Evolutionary conservation across 768 basidiomycete species (phyloP).

Genomic region (Cubamyces lactineus): DNA sequence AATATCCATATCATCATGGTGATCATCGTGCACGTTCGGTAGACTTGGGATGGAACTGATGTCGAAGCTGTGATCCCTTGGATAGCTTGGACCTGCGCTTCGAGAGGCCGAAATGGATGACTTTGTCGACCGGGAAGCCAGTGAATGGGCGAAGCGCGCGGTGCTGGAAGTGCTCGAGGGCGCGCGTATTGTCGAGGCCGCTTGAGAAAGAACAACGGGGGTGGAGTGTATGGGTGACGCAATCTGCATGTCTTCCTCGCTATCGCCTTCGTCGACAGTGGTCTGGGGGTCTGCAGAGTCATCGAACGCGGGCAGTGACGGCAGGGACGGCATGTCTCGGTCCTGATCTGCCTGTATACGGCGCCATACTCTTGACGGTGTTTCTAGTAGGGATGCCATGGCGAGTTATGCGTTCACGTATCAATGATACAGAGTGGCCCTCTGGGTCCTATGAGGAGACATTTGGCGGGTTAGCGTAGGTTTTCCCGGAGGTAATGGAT

Average conservation of each 20-base stretch:
- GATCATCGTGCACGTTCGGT: constrained; percentile 19
- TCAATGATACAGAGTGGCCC: too few relatives aligned
- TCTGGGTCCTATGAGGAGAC: too few relatives aligned
- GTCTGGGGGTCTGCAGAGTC: constrained; percentile 53
- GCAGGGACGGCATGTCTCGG: constrained; percentile 79
- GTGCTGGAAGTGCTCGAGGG: constrained; percentile 55
- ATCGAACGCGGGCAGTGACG: constrained; percentile 74
- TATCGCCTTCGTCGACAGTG: constrained; percentile 42
- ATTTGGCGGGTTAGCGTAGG: too few relatives aligned
- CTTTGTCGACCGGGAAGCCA: constrained; percentile 48
- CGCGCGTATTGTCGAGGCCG: constrained; percentile 53
- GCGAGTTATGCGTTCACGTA: neutral
- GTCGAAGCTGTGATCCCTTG: constrained; percentile 36
- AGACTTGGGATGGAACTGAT: constrained; percentile 37
- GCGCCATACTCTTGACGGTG: constrained; percentile 84
- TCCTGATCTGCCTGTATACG: constrained; percentile 79
- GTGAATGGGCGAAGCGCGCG: constrained; percentile 54
- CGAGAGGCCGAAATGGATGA: constrained; percentile 38
- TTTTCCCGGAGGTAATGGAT: too few relatives aligned
- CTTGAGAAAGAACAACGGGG: constrained; percentile 51
- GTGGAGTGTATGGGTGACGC: constrained; percentile 62
- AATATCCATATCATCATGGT: constrained; percentile 26
- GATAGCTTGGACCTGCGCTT: constrained; percentile 3
- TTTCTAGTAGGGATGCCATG: constrained; percentile 52
- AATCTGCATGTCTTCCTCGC: constrained; percentile 51